These are phyloP conservation scores for Durio zibethinus DNA, from an alignment of 345 rosid genomes.

Conservation along the genomic window DNA sequence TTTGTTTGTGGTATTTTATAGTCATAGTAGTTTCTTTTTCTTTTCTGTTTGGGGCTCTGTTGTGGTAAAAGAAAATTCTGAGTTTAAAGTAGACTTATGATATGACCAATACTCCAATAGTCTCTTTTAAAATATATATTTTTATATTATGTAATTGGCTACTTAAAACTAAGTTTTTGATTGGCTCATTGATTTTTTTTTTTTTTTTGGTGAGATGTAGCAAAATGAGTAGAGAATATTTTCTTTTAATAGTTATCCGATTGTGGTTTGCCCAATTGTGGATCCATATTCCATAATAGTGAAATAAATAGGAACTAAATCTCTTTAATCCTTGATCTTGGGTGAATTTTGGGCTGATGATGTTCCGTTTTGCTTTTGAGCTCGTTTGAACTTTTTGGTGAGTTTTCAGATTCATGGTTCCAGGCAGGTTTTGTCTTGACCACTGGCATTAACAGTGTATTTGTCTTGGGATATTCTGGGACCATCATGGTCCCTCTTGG, in stretches of 20 bases:
- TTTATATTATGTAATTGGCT: neutral
- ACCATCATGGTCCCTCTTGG: constrained; percentile 89
- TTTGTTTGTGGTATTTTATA: neutral
- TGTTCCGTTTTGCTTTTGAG: neutral
- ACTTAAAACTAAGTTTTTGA: neutral
- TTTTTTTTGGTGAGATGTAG: neutral
- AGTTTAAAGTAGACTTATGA: neutral
- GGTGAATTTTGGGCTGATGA: neutral
- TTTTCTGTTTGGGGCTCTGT: neutral
- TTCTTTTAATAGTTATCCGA: neutral
- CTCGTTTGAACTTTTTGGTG: constrained; percentile 1
- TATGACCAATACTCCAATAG: neutral
- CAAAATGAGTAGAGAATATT: neutral
- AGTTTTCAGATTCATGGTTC: constrained; percentile 78
- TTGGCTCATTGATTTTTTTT: neutral
- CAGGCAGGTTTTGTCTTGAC: constrained; percentile 83
- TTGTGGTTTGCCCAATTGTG: neutral
- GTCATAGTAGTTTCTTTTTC: neutral
- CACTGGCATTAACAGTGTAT: constrained; percentile 85
- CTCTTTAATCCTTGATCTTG: neutral
- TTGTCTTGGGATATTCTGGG: constrained; percentile 87
- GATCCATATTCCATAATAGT: neutral
- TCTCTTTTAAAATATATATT: neutral
- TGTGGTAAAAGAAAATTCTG: neutral
- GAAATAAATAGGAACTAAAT: neutral